Evolutionary conservation across 352 stramenopile genomes (phyloP).

Genomic region (Phytopythium chamaehyphon): DNA sequence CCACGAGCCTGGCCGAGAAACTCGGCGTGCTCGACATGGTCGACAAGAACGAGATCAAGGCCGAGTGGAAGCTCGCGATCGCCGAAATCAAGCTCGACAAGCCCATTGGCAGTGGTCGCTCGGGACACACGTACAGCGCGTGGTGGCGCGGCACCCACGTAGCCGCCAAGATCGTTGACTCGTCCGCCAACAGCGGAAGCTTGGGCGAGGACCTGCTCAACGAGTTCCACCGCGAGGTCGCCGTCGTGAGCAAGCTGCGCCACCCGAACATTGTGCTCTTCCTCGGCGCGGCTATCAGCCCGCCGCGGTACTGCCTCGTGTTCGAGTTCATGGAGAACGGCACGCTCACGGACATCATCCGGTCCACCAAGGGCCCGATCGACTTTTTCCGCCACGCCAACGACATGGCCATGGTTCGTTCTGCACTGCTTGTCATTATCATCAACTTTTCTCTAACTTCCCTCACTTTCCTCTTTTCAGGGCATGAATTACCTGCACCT

Average conservation of each 20-base stretch:
- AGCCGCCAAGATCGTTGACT: conserved; percentile 75
- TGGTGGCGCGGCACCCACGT: conserved; percentile 80
- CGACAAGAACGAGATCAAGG: conserved; percentile 82
- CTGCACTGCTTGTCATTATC: background rate
- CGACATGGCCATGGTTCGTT: conserved; percentile 74
- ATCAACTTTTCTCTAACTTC: no score
- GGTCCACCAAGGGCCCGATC: conserved; percentile 51
- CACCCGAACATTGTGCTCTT: conserved; percentile 88
- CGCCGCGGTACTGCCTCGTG: conserved; percentile 78
- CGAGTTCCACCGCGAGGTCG: conserved; percentile 83
- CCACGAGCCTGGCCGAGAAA: conserved; percentile 55
- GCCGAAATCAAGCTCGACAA: conserved; percentile 70
- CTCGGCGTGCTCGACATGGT: conserved; percentile 77
- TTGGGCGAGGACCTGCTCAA: conserved; percentile 79
- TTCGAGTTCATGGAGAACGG: conserved; percentile 89
- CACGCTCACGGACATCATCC: conserved; percentile 82
- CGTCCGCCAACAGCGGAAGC: conserved; percentile 57
- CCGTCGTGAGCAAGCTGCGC: conserved; percentile 79
- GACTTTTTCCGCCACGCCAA: conserved; percentile 78
- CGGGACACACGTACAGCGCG: conserved; percentile 74
- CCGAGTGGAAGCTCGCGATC: conserved; percentile 77
- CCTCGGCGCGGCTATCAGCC: conserved; percentile 70
- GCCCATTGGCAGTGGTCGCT: conserved; percentile 63
- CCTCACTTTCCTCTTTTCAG: no score
- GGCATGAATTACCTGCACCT: conserved; percentile 95